Percentiles rank a stretch among this genome's conserved stretches.
Evolutionary conservation across 257 asterid species (phyloP).

Genomic region (Fraxinus cuspidata): DNA sequence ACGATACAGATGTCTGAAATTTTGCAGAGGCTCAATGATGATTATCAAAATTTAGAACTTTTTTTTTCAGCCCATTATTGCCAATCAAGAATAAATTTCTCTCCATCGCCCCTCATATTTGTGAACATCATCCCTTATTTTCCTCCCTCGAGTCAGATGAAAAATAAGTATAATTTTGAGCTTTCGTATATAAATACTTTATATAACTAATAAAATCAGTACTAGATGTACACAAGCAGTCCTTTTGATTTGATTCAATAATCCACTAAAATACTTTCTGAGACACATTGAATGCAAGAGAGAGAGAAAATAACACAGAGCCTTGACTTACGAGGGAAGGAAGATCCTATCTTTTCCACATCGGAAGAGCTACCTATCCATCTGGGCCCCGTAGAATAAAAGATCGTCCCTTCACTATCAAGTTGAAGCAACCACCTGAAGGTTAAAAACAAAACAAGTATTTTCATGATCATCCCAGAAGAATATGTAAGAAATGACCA

Average conservation of each 20-base stretch:
- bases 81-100: background rate
- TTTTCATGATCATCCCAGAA: background rate
- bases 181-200: background rate
- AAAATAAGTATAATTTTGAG: background rate
- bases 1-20: background rate
- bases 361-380: conserved; percentile 52
- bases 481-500: conserved; percentile 26
- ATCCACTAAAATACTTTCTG: background rate
- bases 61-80: background rate
- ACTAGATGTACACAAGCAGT: background rate
- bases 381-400: conserved; percentile 81
- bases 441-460: conserved; percentile 4
- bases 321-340: conserved; percentile 48
- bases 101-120: background rate
- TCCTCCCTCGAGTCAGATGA: background rate
- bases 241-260: conserved; percentile 2
- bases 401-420: conserved; percentile 74
- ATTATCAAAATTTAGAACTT: background rate
- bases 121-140: background rate
- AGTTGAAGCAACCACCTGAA: conserved; percentile 99
- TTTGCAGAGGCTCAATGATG: background rate
- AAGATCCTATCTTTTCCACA: conserved; percentile 34
- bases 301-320: background rate
- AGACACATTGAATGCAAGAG: background rate
- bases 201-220: background rate